Base-by-base conservation (phyloP, 1,284 basidiomycete genomes). In the Melampsora americana region DNA sequence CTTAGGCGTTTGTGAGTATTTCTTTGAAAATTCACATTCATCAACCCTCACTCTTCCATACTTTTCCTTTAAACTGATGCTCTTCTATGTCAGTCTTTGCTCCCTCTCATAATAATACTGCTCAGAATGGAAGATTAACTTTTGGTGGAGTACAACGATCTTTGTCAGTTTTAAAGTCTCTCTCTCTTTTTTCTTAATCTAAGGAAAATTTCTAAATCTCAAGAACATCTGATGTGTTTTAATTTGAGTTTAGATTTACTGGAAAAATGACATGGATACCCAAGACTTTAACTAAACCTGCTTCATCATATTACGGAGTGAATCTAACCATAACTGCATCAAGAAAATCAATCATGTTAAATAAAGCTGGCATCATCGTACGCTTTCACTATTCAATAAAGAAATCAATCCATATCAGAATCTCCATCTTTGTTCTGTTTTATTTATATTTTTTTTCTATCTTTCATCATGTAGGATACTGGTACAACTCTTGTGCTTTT, bases 101-200 rank as follows among this genome's bases (percentile, higher is more conserved):
- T 23, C 53, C 53, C 20, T 23, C 53, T 56, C 53, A 28, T n/a
- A 28, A 28, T 23, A 28, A 56, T 28, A 7, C 26, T 6, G n/a
- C 53, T n/a, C 53, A 14, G 5, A 56, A 56, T 56, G 53, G 53
- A 5, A 3, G 53, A 28, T n/a, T 56, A 28, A 56, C 11, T 23
- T 56, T 56, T 56, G 53, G 53, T n/a, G 53, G 53, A 56, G 53
- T 56, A n/a, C n/a, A 56, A 23, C 11, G n/a, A 5, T 56, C 53
- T 14, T 28, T 56, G 53, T 56, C 5, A 56, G 53, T 56, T 18
- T 56, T 9, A 4, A 18, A 5, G 3, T 3, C 3, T 9, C 35
- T 4, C 3, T 3, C 3, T 4, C 3, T 35, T 3, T 3, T 35
- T 35, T 35, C 35, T 35, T 35, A 35, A 4, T 35, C 9, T 9